Evolutionary conservation across 1,284 basidiomycete species (phyloP).

Genomic region (Schizophyllum commune): DNA sequence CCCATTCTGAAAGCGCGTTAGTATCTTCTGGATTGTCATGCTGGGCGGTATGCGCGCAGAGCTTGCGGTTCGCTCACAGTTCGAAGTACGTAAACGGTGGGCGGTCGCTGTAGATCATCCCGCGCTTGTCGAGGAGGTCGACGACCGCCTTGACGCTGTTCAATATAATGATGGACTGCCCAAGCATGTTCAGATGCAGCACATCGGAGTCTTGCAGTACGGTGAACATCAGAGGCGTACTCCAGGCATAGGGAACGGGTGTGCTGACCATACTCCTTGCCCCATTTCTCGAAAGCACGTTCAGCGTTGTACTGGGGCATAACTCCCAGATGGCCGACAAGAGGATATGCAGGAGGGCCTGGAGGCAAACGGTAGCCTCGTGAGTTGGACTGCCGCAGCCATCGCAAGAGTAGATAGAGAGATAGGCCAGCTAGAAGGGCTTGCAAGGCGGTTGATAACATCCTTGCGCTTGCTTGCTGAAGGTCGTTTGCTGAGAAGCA

Average conservation of each 20-base stretch:
- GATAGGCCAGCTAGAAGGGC: background rate
- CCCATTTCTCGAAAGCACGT: conserved; percentile 13
- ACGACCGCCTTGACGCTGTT: conserved; percentile 23
- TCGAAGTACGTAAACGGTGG: conserved; percentile 19
- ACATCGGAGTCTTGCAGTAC: conserved; percentile 12
- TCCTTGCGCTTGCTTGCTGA: no score
- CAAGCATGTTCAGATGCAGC: conserved; percentile 20
- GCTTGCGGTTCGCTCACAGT: conserved; percentile 1
- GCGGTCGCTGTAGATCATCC: conserved; percentile 23
- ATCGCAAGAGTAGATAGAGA: background rate
- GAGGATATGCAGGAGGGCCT: conserved; percentile 9
- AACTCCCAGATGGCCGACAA: conserved; percentile 16
- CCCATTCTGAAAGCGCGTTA: background rate
- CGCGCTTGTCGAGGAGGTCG: conserved; percentile 26
- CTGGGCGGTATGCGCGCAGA: background rate
- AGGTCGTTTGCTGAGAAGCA: no score
- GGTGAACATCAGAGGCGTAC: conserved; percentile 8
- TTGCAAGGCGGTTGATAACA: background rate
- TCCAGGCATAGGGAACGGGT: background rate
- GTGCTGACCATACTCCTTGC: conserved; percentile 14
- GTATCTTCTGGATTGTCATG: no score
- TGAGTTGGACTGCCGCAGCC: background rate
- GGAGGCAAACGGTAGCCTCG: conserved; percentile 1
- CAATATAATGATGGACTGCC: conserved; percentile 22
- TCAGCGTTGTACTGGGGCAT: conserved; percentile 13